Evolutionary conservation across 495 filamentous ascomycete species (phyloP).

Genomic region (Clavariopsis aquatica): DNA sequence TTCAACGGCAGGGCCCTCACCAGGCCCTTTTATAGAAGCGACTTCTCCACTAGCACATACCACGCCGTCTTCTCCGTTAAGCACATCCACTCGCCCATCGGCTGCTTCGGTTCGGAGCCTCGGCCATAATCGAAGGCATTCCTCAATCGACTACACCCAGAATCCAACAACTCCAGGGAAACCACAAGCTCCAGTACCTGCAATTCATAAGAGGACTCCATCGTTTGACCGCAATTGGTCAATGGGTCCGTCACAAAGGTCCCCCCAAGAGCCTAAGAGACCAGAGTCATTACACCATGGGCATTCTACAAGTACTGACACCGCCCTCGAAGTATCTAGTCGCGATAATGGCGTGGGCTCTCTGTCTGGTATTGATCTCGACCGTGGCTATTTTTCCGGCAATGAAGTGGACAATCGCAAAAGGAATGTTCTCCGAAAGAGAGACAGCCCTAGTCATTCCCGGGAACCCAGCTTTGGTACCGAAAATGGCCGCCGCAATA

Average conservation of each 20-base stretch:
- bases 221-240: conserved; percentile 94
- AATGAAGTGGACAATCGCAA: conserved; percentile 74
- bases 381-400: conserved; percentile 92
- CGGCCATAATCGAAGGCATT: conserved; percentile 84
- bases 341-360: conserved; percentile 32
- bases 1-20: conserved; percentile 31
- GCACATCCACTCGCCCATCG: conserved; percentile 53
- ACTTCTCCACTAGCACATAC: conserved; percentile 54
- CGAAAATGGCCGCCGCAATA: conserved; percentile 27
- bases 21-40: conserved; percentile 40
- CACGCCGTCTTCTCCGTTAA: conserved; percentile 39
- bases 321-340: conserved; percentile 22
- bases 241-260: conserved; percentile 56
- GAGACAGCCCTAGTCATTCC: conserved; percentile 50
- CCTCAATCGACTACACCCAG: conserved; percentile 69
- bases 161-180: conserved; percentile 26
- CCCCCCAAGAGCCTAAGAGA: conserved; percentile 9
- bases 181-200: conserved; percentile 34
- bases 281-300: conserved; percentile 39
- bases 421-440: conserved; percentile 80
- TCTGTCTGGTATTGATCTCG: conserved; percentile 57
- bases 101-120: conserved; percentile 83
- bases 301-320: conserved; percentile 42
- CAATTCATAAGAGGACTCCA: conserved; percentile 71
- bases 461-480: conserved; percentile 40